Base-by-base conservation (phyloP, 208 protist genomes). In the Acanthamoeba triangularis region DNA sequence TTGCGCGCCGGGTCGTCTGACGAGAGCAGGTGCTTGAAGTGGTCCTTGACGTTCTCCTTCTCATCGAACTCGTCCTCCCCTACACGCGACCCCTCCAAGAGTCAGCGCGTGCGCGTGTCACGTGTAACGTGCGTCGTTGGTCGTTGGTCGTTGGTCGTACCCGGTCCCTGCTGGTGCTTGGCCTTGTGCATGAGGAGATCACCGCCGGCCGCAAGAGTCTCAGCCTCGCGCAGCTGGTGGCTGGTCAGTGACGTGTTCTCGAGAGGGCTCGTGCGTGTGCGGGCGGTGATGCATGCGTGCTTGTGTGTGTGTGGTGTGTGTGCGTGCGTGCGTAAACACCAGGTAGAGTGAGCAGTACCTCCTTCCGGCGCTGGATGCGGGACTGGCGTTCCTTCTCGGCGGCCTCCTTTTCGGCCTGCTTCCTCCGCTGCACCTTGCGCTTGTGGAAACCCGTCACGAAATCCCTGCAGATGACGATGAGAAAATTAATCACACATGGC, bases 401-500 rank as follows among this genome's bases (percentile, higher is more conserved):
- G 7, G 41, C 4, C 59, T 91, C 25, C 84, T 69, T 20, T 28
- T 72, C 25, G n/a, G 84, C 84, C 84, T 91, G 25, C 84, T 37
- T 65, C 28, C 84, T 61, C 41, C 84, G 47, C n/a, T 91, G 49
- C 84, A 65, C 44, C 84, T 91, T 91, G 25, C 84, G 84, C 59
- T 91, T 91, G 20, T 47, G 84, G 59, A 91, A 91, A 4, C 84
- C 84, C 59, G 84, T 72, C 35, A 91, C 84, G 59, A 91, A 91
- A 37, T 91, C 84, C 30, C 84, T 91, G 33, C 30, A 54, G 10
- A 54, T 8, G 49, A 18, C 7, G 7, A 20, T 54, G 14, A 72
- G 7, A 30, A 8, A 72, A 30, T 28, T 13, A 72, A 28, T 72
- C 23, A 72, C n/a, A n/a, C n/a, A n/a, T n/a, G 23, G 10, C 20